phyloP scores from a whole-genome alignment of 495 filamentous ascomycete species.

The Opeltia flavorubescens region DNA sequence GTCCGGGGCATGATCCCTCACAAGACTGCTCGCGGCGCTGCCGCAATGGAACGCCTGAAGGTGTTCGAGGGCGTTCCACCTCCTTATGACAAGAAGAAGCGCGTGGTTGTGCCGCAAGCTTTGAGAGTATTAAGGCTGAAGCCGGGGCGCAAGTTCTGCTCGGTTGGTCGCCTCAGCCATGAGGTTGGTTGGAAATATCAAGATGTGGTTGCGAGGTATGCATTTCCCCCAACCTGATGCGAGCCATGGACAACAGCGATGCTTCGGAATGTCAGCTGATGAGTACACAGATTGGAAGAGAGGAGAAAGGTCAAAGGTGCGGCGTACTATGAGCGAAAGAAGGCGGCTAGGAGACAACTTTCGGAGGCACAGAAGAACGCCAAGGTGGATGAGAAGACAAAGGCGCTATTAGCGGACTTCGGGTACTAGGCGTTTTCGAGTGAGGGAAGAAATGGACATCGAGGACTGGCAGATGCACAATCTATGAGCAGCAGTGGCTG shows the following conservation, averaged over 20 bases:
- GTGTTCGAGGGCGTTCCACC: conserved; percentile 98
- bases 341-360: conserved; percentile 76
- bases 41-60: conserved; percentile 94
- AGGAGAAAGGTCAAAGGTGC: conserved; percentile 96
- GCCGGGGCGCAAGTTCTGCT: conserved; percentile 99
- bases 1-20: conserved; percentile 99
- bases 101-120: conserved; percentile 96
- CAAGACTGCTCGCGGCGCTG: conserved; percentile 95
- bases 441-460: background rate
- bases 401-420: conserved; percentile 54
- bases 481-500: background rate
- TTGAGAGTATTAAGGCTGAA: conserved; percentile 86
- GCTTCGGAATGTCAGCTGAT: too few relatives aligned
- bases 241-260: too few relatives aligned
- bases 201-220: conserved; percentile 92
- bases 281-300: conserved; percentile 73
- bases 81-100: conserved; percentile 99
- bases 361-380: conserved; percentile 84
- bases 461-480: background rate
- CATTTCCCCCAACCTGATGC: too few relatives aligned
- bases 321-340: conserved; percentile 99
- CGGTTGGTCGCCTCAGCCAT: conserved; percentile 89
- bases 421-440: conserved; percentile 51
- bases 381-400: conserved; percentile 62
- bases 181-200: conserved; percentile 99